Base-by-base conservation (phyloP, 257 asterid genomes). In the Solanum piurae region DNA sequence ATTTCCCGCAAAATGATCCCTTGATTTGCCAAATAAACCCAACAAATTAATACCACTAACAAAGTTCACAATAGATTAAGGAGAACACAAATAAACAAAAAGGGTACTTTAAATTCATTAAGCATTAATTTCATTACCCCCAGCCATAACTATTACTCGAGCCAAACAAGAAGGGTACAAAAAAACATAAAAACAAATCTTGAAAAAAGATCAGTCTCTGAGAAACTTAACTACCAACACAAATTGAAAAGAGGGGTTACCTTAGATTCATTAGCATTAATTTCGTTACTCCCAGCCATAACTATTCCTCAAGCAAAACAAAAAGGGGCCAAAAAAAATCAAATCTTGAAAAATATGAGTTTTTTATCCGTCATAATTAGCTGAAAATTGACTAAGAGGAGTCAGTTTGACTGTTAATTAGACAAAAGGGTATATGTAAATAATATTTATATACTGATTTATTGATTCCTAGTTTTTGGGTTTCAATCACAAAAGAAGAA, bases 251-350 rank as follows among this genome's bases (percentile, higher is more conserved):
- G 42, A 44, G 85, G 44, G 86, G 34, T n/a, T 89, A 94, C 96
- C 95, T 92, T 88, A 4, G 95, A 93, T 90, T 92, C 92, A 86
- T 84, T 92, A 18, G 88, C 90, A 91, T 89, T 91, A 87, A 92
- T 88, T 86, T 91, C 93, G 86, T 91, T 90, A 88, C 93, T 90
- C 6, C 93, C 93, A 82, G 92, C 94, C 94, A 92, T 92, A 29
- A 71, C 42, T 20, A 33, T 69, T 37, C 11, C 44, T 37, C 80
- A 82, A 88, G 69, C 69, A 80, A n/a, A 74, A 80, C 31, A 62
- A 10, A 12, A 62, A 62, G 33, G 8, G 16, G 13, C 7, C 23
- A 9, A 7, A 34, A 60, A 46, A 75, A 83, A 55, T 18, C 80
- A 89, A 91, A 89, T 90, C 89, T 89, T 42, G 77, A 62, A 40